A percentile compares a stretch with the other conserved stretches of the same genome.
These are phyloP conservation scores for Diospyros kaki DNA, from an alignment of 148 eudicot species.

Conservation along the genomic window DNA sequence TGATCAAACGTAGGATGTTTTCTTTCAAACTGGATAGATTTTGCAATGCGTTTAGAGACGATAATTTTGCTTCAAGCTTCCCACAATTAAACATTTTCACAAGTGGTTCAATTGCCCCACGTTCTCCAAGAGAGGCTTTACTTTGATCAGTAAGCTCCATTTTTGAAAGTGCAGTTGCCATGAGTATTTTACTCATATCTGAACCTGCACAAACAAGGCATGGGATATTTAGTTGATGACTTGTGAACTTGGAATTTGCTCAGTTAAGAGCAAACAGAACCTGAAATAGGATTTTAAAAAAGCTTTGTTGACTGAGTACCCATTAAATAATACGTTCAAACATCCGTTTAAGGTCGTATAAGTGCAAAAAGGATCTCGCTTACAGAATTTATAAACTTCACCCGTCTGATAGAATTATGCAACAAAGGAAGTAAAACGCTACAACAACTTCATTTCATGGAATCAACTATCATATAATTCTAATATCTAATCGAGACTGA, in stretches of 20 bases:
- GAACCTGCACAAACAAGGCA: constrained; percentile 48
- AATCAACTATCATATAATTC: neutral
- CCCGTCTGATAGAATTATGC: neutral
- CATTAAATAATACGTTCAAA: too few species aligned
- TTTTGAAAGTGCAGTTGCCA: constrained; percentile 81
- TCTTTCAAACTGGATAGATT: constrained; percentile 48
- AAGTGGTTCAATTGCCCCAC: constrained; percentile 72
- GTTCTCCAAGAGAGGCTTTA: constrained; percentile 57
- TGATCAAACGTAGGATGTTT: constrained; percentile 45
- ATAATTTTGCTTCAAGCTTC: constrained; percentile 77
- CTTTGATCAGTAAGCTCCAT: constrained; percentile 69
- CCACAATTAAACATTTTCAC: constrained; percentile 76
- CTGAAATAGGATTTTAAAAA: neutral
- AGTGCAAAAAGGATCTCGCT: too few species aligned
- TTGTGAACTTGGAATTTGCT: neutral
- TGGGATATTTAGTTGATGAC: neutral
- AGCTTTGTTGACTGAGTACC: too few species aligned
- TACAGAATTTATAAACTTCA: neutral
- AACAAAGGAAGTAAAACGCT: neutral
- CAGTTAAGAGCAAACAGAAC: neutral
- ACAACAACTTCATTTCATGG: neutral
- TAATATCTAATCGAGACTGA: neutral
- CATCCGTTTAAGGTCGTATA: too few species aligned
- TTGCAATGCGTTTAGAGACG: constrained; percentile 65
- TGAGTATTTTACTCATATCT: constrained; percentile 86